A percentile compares a stretch with the other conserved stretches of the same genome.
Conservation (phyloP, 148 eudicot species). For the Heliamphora exappendiculata region DNA sequence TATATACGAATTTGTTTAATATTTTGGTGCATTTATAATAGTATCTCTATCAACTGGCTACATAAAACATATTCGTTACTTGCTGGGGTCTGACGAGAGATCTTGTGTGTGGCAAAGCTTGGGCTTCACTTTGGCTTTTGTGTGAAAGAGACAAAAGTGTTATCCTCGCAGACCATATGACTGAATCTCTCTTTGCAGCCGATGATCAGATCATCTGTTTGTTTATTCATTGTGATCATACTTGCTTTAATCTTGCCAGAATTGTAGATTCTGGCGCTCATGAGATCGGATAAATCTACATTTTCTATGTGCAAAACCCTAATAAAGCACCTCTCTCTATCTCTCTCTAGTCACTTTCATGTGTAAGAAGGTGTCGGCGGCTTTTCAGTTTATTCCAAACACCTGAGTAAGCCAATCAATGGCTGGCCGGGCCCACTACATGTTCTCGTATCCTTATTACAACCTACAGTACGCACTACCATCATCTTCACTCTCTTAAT, state of each 20-base stretch:
- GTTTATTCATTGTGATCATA: not conserved
- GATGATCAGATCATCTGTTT: conserved; percentile 9
- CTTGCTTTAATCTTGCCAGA: not conserved
- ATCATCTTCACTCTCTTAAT: too few relatives aligned
- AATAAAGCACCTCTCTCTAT: not conserved
- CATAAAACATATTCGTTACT: conserved; percentile 47
- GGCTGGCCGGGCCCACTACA: too few relatives aligned
- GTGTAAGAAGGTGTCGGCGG: conserved; percentile 5
- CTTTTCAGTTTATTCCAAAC: conserved; percentile 21
- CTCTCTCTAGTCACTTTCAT: not conserved
- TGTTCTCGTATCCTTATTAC: too few relatives aligned
- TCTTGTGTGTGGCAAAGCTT: conserved; percentile 19
- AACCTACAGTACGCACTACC: too few relatives aligned
- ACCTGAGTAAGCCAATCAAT: not conserved
- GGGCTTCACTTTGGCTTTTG: conserved; percentile 29
- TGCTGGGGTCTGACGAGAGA: conserved; percentile 19
- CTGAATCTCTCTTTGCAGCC: conserved; percentile 17
- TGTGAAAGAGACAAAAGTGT: conserved; percentile 44
- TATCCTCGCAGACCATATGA: conserved; percentile 14
- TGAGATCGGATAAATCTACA: not conserved
- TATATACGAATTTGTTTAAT: not conserved
- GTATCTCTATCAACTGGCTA: too few relatives aligned
- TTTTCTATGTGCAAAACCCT: not conserved
- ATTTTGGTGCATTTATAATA: not conserved
- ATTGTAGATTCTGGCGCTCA: not conserved